Evolutionary conservation across 768 basidiomycete species (phyloP).

Genomic region (Lactarius sanguifluus): DNA sequence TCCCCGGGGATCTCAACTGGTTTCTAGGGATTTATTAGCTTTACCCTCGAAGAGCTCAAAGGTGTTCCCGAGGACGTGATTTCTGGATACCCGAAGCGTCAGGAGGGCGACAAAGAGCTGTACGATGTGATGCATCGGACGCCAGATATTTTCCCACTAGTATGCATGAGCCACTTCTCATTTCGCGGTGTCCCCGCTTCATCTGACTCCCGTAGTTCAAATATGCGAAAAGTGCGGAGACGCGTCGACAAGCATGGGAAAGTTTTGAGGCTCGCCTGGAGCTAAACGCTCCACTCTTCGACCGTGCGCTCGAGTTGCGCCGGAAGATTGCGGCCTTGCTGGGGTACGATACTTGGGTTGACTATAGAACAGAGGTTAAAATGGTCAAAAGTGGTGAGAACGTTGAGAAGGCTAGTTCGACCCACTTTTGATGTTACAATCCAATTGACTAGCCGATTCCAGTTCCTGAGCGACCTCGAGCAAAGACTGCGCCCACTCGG

Average conservation of each 20-base stretch:
- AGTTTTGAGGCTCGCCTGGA: conserved; percentile 67
- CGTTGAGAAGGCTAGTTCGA: conserved; percentile 51
- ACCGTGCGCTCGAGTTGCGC: conserved; percentile 66
- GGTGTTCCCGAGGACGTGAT: conserved; percentile 80
- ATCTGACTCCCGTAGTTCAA: conserved; percentile 55
- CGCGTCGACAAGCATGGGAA: conserved; percentile 63
- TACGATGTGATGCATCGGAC: conserved; percentile 81
- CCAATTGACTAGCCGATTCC: background rate
- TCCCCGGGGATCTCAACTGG: background rate
- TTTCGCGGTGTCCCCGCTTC: background rate
- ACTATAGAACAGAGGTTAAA: conserved; percentile 80
- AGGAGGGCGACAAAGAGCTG: conserved; percentile 54
- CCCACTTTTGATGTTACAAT: conserved; percentile 1
- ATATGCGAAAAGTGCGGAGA: conserved; percentile 69
- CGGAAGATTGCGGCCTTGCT: conserved; percentile 66
- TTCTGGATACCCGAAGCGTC: conserved; percentile 70
- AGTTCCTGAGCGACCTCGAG: conserved; percentile 82
- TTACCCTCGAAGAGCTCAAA: conserved; percentile 70
- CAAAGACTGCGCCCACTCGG: conserved; percentile 72
- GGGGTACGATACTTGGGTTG: conserved; percentile 78
- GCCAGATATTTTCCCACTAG: conserved; percentile 77
- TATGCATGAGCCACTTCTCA: conserved; percentile 36
- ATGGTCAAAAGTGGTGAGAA: conserved; percentile 75
- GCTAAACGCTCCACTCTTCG: conserved; percentile 69
- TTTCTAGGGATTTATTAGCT: conserved; percentile 55